Evolutionary conservation across 1,284 basidiomycete species (phyloP).

Genomic region (Ustilago cynodontis): DNA sequence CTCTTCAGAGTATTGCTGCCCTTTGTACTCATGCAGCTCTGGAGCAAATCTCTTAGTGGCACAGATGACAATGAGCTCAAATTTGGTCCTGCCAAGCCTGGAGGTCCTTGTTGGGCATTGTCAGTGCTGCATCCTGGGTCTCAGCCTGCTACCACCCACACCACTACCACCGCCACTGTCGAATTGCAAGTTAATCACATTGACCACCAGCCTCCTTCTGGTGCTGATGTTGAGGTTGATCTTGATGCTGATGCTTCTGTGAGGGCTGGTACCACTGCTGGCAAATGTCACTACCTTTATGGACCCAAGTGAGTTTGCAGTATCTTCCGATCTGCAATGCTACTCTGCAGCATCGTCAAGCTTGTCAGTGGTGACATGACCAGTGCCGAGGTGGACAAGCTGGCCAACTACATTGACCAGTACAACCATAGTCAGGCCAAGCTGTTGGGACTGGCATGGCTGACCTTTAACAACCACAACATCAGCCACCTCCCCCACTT

Average conservation of each 20-base stretch:
- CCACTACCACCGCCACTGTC: neutral
- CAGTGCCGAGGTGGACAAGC: neutral
- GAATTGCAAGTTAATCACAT: too few species aligned
- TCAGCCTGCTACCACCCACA: neutral
- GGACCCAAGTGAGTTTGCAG: neutral
- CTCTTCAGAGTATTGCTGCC: neutral
- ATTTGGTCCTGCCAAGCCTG: too few species aligned
- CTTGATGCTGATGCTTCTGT: too few species aligned
- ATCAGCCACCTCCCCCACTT: conserved; percentile 1
- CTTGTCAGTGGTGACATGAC: neutral
- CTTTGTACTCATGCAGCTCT: conserved; percentile 11
- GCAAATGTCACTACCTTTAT: too few species aligned
- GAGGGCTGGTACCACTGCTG: too few species aligned
- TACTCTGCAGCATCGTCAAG: conserved; percentile 8
- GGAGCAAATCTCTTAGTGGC: conserved; percentile 1
- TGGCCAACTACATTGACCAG: neutral
- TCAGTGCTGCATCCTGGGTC: neutral
- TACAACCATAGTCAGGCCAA: conserved; percentile 10
- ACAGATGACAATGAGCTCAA: neutral
- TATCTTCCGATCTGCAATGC: neutral
- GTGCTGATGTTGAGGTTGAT: too few species aligned
- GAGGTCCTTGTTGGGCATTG: too few species aligned
- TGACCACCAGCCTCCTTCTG: too few species aligned
- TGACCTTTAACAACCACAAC: conserved; percentile 16
- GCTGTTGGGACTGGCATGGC: conserved; percentile 12